These are phyloP conservation scores for Fusarium equiseti DNA, from an alignment of 2,329 filamentous ascomycete species.

Conservation along the genomic window DNA sequence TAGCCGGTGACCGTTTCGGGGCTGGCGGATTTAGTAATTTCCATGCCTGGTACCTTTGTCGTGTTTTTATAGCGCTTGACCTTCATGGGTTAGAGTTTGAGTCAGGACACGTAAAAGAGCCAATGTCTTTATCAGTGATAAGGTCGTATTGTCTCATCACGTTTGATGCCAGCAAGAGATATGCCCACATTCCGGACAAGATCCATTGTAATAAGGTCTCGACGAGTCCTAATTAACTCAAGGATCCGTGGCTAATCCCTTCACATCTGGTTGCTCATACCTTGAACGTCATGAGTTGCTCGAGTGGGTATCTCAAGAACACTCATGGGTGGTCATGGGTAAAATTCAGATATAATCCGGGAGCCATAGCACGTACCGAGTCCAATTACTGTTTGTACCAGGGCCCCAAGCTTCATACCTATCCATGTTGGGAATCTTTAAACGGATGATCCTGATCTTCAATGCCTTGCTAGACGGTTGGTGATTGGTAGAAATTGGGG, in stretches of 20 bases:
- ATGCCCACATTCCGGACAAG: not conserved
- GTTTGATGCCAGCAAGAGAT: not conserved
- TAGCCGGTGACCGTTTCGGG: not conserved
- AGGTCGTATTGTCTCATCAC: not conserved
- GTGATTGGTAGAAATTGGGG: not conserved
- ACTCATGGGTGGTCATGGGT: not conserved
- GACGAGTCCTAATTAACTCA: fast-evolving
- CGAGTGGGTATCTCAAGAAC: not conserved
- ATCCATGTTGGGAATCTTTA: not conserved
- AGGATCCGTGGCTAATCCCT: not conserved
- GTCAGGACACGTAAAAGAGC: not conserved
- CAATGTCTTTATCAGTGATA: not conserved
- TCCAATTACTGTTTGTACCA: not conserved
- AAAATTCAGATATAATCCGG: not conserved
- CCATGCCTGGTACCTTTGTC: not conserved
- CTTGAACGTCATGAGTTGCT: not conserved
- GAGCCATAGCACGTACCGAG: no score
- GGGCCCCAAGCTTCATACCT: not conserved
- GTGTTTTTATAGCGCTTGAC: not conserved
- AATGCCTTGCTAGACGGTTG: not conserved
- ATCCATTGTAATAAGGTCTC: not conserved
- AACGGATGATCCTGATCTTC: not conserved
- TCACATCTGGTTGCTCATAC: not conserved
- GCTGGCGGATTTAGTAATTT: not conserved
- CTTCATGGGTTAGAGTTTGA: not conserved